Conservation (phyloP, 805 yeast species). For the Starmera caribaea region DNA sequence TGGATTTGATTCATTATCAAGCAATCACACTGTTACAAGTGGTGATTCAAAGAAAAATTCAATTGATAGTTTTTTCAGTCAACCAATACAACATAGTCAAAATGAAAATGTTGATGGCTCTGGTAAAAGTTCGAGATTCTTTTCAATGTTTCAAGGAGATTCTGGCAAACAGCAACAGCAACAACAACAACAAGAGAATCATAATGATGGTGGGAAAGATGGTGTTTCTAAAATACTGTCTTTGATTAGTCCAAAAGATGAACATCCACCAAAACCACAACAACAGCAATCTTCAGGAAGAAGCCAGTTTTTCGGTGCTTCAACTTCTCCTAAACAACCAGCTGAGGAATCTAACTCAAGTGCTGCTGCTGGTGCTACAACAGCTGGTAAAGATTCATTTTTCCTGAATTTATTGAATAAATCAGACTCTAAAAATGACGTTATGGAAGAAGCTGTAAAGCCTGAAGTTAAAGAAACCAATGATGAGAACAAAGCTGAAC, state of each 20-base stretch:
- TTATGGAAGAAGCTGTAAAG: no score
- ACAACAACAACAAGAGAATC: background rate
- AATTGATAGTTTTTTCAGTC: slow-evolving; percentile 17
- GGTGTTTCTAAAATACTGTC: slow-evolving; percentile 19
- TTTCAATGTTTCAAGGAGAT: slow-evolving; percentile 18
- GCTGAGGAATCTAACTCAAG: background rate
- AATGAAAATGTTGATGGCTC: background rate
- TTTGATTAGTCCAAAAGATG: slow-evolving; percentile 12
- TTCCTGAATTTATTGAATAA: slow-evolving; percentile 16
- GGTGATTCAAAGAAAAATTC: slow-evolving; percentile 9
- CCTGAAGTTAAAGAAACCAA: no score
- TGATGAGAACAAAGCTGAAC: no score
- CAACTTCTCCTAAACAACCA: slow-evolving; percentile 1
- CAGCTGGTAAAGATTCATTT: slow-evolving; percentile 13
- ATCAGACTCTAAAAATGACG: background rate
- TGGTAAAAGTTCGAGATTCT: slow-evolving; percentile 19
- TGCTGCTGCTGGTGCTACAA: background rate
- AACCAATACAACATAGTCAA: slow-evolving; percentile 2
- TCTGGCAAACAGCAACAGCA: background rate
- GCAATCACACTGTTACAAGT: background rate
- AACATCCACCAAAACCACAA: slow-evolving; percentile 3
- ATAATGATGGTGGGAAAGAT: slow-evolving; percentile 1
- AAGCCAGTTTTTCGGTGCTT: background rate
- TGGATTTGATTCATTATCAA: slow-evolving; percentile 1
- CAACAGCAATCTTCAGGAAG: slow-evolving; percentile 1